Evolutionary conservation across 805 yeast genomes (phyloP).

Genomic region (Starmerella gropengiesseri): DNA sequence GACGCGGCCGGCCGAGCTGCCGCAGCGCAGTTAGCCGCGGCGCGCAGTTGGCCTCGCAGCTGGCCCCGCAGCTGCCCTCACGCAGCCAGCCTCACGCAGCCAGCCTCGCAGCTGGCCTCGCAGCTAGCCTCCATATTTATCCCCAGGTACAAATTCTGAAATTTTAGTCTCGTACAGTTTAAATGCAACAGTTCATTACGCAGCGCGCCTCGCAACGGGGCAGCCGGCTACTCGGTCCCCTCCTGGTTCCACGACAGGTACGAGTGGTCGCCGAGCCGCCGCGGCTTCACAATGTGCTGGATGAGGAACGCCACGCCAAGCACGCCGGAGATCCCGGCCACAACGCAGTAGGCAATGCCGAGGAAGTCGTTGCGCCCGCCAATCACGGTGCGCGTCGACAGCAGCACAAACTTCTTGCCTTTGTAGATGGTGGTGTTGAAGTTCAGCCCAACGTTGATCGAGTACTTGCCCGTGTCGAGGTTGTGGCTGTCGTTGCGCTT

Average conservation of each 20-base stretch:
- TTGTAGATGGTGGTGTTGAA: constrained; percentile 77
- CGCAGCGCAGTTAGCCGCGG: constrained; percentile 30
- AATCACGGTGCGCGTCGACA: constrained; percentile 69
- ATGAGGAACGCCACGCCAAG: constrained; percentile 66
- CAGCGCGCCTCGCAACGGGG: background rate
- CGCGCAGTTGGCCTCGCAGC: background rate
- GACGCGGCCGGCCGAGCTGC: constrained; percentile 52
- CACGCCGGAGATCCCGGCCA: constrained; percentile 63
- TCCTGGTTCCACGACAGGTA: constrained; percentile 42
- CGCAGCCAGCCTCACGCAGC: constrained; percentile 31
- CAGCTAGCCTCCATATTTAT: too few relatives aligned
- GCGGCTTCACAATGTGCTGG: constrained; percentile 75
- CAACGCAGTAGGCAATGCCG: constrained; percentile 75
- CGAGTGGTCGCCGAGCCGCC: constrained; percentile 72
- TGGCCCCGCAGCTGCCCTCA: background rate
- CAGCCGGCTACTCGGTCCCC: background rate
- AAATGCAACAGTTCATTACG: too few relatives aligned
- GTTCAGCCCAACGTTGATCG: constrained; percentile 55
- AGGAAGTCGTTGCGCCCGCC: constrained; percentile 82
- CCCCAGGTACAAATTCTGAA: too few relatives aligned
- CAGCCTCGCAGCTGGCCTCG: too few relatives aligned
- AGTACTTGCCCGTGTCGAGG: constrained; percentile 57
- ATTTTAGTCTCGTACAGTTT: too few relatives aligned
- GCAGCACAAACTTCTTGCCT: constrained; percentile 74
- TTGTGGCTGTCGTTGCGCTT: constrained; percentile 53